A percentile compares a stretch with the other conserved stretches of the same genome.
These are phyloP conservation scores for Corchorus capsularis DNA, from an alignment of 345 rosid species.

Conservation along the genomic window DNA sequence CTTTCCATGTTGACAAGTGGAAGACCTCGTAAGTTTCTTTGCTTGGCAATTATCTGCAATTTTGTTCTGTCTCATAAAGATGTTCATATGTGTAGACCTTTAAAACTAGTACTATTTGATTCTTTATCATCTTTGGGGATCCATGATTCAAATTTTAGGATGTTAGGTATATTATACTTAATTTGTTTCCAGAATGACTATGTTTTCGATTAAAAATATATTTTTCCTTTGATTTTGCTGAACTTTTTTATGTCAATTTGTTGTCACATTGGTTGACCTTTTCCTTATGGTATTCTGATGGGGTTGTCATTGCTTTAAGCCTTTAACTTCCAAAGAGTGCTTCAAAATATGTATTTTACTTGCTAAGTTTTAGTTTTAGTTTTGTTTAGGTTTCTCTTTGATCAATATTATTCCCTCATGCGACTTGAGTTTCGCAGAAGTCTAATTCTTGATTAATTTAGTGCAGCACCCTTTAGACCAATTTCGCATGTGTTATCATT, in stretches of 20 bases:
- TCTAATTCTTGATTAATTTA: slow-evolving; percentile 30
- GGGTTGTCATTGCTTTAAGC: not conserved
- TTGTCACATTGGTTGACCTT: not conserved
- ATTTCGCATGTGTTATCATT: slow-evolving; percentile 23
- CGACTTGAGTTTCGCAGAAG: not conserved
- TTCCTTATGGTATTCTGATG: not conserved
- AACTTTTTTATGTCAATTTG: not conserved
- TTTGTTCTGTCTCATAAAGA: not conserved
- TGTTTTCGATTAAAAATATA: too few species aligned
- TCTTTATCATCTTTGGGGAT: not conserved
- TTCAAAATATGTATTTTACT: not conserved
- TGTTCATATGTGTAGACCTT: not conserved
- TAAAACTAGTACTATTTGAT: not conserved
- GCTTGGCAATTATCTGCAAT: not conserved
- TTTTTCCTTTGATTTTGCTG: not conserved
- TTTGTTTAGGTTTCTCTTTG: not conserved
- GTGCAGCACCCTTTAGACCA: slow-evolving; percentile 36
- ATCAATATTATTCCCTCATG: not conserved
- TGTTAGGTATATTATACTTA: too few species aligned
- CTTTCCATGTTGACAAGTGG: slow-evolving; percentile 34
- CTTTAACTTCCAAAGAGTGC: too few species aligned
- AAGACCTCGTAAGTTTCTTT: slow-evolving; percentile 41
- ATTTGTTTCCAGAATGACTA: too few species aligned
- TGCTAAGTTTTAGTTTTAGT: not conserved
- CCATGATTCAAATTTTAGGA: too few species aligned